phyloP scores from a whole-genome alignment of 2,329 filamentous ascomycete genomes.

The Aurifilum marmelostoma region DNA sequence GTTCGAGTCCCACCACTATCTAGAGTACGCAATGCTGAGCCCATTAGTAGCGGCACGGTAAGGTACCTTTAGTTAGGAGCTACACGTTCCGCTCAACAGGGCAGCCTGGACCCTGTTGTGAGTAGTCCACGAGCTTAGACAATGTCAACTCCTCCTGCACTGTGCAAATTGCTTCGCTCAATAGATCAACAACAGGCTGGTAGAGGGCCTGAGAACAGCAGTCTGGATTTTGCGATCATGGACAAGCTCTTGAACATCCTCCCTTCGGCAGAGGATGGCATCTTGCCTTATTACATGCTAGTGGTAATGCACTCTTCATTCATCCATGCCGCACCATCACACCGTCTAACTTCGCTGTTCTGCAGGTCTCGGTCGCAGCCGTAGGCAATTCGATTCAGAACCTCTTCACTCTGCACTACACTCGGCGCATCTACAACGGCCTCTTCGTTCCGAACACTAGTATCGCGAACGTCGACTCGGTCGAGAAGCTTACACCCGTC shows the following conservation, averaged over 20 bases:
- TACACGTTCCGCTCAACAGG: neutral
- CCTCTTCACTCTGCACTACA: constrained; percentile 79
- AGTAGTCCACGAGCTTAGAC: neutral
- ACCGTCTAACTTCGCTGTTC: neutral
- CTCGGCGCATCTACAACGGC: constrained; percentile 83
- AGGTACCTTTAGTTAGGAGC: neutral
- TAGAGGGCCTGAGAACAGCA: neutral
- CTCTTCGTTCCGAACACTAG: constrained; percentile 57
- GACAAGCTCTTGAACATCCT: constrained; percentile 48
- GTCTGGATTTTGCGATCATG: constrained; percentile 40
- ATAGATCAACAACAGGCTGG: neutral
- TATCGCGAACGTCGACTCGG: constrained; percentile 45
- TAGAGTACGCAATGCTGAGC: neutral
- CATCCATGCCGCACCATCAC: constrained; percentile 11
- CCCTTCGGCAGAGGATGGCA: constrained; percentile 55
- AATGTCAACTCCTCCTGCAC: neutral
- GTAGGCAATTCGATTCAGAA: constrained; percentile 85
- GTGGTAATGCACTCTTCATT: constrained; percentile 45
- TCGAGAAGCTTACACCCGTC: constrained; percentile 56
- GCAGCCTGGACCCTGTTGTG: neutral
- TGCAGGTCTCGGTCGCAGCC: constrained; percentile 78
- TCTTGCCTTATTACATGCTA: constrained; percentile 63
- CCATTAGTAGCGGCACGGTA: neutral
- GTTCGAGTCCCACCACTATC: constrained; percentile 2
- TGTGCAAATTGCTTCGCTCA: neutral